Base-by-base conservation (phyloP, 345 rosid species). In the Bretschneidera sinensis region DNA sequence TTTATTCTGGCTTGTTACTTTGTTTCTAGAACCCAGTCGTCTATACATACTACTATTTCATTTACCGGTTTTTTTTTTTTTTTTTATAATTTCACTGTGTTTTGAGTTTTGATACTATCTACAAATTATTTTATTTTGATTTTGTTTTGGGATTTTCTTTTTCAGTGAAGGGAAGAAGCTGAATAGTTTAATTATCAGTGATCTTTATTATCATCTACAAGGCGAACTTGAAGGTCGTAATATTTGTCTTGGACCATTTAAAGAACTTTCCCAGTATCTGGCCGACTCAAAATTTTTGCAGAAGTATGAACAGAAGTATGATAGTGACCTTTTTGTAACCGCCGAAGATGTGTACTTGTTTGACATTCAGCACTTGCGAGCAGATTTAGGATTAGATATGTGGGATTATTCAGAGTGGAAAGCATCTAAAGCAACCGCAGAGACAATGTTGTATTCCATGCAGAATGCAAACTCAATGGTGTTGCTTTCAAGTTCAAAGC, bases 141-240 rank as follows among this genome's bases (percentile, higher is more conserved):
- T 20, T 63, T 62, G 22, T 9, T 50, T 14, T 21, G 60, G 55
- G 39, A 51, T 75, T 77, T 78, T 33, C 10, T 28, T 61, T 72
- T 70, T 70, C 83, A 87, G 97, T 71, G 83, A 83, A 67, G 91
- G 86, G 45, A 83, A 78, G 71, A 90, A 88, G 76, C 57, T 83
- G 69, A 80, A 75, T 71, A 71, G 60, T 68, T 68, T 90, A 60
- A 75, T 94, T 67, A 78, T 90, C 68, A 83, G 59, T 21, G 96
- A 86, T 65, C 83, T 94, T 48, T 90, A 75, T 64, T 88, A 85
- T 78, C 97, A 87, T 68, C 75, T 94, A 17, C 86, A 79, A 73
- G 99, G 99, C 67, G 90, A 88, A 73, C 82, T 87, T 76, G 88
- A 83, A 76, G 97, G 96, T 65, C 95, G 92, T 74, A 72, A 79